A percentile compares a stretch with the other conserved stretches of the same genome.
Conservation (phyloP, 2,329 filamentous ascomycete species). For the Bipolaris zeicola region DNA sequence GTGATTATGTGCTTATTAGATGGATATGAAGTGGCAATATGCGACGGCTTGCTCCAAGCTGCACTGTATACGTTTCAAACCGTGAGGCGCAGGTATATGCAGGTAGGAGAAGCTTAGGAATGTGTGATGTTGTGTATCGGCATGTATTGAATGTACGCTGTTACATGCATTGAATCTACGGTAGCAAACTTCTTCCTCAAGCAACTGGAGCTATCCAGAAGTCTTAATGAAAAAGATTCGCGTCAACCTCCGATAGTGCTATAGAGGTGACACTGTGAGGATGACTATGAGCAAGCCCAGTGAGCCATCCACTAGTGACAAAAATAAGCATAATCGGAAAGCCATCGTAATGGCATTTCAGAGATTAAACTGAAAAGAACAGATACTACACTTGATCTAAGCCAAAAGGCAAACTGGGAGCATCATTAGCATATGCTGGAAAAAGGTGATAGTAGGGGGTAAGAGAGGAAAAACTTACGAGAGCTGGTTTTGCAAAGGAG, state of each 20-base stretch:
- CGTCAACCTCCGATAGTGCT: neutral
- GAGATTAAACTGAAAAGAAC: conserved; percentile 5
- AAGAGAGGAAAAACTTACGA: neutral
- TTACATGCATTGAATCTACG: too few species aligned
- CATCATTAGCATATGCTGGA: neutral
- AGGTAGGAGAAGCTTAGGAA: too few species aligned
- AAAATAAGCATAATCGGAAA: conserved; percentile 6
- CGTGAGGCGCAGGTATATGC: too few species aligned
- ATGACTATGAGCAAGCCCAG: conserved; percentile 6
- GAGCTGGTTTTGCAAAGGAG: neutral
- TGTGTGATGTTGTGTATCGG: too few species aligned
- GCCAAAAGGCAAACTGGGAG: conserved; percentile 6
- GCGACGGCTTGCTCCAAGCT: too few species aligned
- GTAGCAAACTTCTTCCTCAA: neutral
- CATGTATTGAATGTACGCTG: too few species aligned
- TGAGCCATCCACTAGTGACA: neutral
- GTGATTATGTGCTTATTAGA: too few species aligned
- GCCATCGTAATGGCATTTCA: too few species aligned
- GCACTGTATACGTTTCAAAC: too few species aligned
- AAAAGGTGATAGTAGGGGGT: neutral
- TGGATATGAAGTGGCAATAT: too few species aligned
- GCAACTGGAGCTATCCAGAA: neutral
- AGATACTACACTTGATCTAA: conserved; percentile 7
- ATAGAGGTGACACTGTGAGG: conserved; percentile 5
- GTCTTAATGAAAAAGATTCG: conserved; percentile 1